Evolutionary conservation across 306 rosid genomes (phyloP).

Genomic region (Cotoneaster glaucophyllus): DNA sequence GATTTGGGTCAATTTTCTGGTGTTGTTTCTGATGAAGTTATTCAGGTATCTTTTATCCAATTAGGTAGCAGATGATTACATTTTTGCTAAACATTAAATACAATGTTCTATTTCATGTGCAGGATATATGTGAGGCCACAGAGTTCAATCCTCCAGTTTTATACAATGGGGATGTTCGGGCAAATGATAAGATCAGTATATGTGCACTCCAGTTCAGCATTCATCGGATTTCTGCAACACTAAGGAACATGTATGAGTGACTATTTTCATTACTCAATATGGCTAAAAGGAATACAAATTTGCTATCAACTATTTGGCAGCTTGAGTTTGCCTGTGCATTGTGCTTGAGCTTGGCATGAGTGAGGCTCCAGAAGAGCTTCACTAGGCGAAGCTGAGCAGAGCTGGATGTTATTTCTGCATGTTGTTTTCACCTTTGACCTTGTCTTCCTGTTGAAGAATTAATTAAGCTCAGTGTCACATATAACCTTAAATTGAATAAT

Average conservation of each 20-base stretch:
- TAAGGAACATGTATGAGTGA: constrained; percentile 56
- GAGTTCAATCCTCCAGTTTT: constrained; percentile 63
- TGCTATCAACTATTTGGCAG: not conserved
- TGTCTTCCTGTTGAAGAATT: not conserved
- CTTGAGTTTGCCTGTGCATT: not conserved
- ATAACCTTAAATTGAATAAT: not conserved
- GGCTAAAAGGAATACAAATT: not conserved
- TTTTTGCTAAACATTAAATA: not conserved
- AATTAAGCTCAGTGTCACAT: not conserved
- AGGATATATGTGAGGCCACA: constrained; percentile 92
- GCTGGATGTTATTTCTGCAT: not conserved
- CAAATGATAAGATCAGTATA: constrained; percentile 45
- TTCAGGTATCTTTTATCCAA: constrained; percentile 48
- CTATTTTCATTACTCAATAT: constrained; percentile 18
- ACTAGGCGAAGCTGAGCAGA: not conserved
- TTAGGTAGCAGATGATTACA: constrained; percentile 3
- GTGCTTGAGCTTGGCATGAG: constrained; percentile 4
- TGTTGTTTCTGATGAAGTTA: constrained; percentile 81
- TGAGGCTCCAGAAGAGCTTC: constrained; percentile 1
- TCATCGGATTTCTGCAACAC: constrained; percentile 49
- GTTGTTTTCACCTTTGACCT: not conserved
- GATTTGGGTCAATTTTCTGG: constrained; percentile 95
- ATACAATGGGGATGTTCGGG: constrained; percentile 33
- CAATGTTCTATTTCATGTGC: constrained; percentile 11
- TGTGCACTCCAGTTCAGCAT: constrained; percentile 51